Evolutionary conservation across 2,329 filamentous ascomycete genomes (phyloP).

Genomic region (Arthroderma sp.): DNA sequence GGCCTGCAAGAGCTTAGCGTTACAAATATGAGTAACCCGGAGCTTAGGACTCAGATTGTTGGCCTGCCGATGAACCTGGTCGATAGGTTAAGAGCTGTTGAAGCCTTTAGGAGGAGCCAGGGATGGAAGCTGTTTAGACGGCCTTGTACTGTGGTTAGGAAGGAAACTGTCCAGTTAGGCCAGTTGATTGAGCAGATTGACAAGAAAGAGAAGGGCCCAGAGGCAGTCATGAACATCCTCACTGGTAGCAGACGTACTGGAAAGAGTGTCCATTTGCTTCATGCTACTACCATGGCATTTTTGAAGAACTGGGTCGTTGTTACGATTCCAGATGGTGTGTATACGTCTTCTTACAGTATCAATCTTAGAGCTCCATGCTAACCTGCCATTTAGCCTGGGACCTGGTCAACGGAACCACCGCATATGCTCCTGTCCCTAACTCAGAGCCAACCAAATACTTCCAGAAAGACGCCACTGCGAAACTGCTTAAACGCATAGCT

Average conservation of each 20-base stretch:
- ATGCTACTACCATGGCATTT: constrained; percentile 70
- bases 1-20: constrained; percentile 52
- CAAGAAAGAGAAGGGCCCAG: constrained; percentile 24
- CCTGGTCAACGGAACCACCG: constrained; percentile 64
- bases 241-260: constrained; percentile 63
- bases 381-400: constrained; percentile 52
- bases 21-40: constrained; percentile 43
- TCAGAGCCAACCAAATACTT: constrained; percentile 49
- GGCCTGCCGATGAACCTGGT: constrained; percentile 57
- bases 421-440: constrained; percentile 59
- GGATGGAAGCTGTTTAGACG: constrained; percentile 75
- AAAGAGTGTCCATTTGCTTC: constrained; percentile 76
- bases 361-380: background rate
- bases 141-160: constrained; percentile 65
- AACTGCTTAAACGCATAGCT: constrained; percentile 59
- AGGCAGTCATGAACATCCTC: constrained; percentile 47
- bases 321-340: constrained; percentile 73
- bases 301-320: constrained; percentile 81
- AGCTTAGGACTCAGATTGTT: constrained; percentile 54
- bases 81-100: constrained; percentile 67
- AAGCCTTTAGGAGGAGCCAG: constrained; percentile 85
- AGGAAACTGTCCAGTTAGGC: constrained; percentile 64
- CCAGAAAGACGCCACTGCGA: constrained; percentile 66
- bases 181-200: constrained; percentile 41
- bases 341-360: background rate